A percentile compares a stretch with the other conserved stretches of the same genome.
Conservation (phyloP, 768 basidiomycete species). For the Psilocybe cubensis region DNA sequence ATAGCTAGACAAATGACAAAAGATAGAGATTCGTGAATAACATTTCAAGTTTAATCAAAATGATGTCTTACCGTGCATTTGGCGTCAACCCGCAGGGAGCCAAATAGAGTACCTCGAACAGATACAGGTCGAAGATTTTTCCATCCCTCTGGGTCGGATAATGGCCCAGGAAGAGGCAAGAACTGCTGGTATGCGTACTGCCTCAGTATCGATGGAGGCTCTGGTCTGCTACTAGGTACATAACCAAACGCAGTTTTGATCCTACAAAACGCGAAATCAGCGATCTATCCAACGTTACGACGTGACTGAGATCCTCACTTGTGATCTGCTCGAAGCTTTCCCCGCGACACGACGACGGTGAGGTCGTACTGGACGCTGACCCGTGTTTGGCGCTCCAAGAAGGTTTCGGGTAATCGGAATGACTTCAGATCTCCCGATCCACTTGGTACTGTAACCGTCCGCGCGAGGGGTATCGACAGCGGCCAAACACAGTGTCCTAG, state of each 20-base stretch:
- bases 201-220: conserved; percentile 47
- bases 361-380: conserved; percentile 58
- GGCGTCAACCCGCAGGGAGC: conserved; percentile 40
- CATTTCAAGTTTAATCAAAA: neutral
- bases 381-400: conserved; percentile 50
- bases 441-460: conserved; percentile 42
- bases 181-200: conserved; percentile 53
- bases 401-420: conserved; percentile 54
- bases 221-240: conserved; percentile 49
- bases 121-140: conserved; percentile 43
- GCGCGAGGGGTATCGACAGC: conserved; percentile 48
- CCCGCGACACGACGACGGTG: conserved; percentile 46
- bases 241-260: conserved; percentile 59
- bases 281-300: neutral
- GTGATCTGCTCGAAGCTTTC: conserved; percentile 51
- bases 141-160: conserved; percentile 58
- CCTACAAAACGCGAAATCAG: conserved; percentile 25
- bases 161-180: conserved; percentile 46
- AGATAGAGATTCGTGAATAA: neutral
- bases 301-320: conserved; percentile 33
- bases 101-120: conserved; percentile 44
- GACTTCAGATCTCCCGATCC: conserved; percentile 39
- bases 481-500: conserved; percentile 52
- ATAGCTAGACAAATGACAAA: conserved; percentile 33
- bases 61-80: conserved; percentile 43